phyloP scores from a whole-genome alignment of 495 filamentous ascomycete species.

The Penicillium taxi region DNA sequence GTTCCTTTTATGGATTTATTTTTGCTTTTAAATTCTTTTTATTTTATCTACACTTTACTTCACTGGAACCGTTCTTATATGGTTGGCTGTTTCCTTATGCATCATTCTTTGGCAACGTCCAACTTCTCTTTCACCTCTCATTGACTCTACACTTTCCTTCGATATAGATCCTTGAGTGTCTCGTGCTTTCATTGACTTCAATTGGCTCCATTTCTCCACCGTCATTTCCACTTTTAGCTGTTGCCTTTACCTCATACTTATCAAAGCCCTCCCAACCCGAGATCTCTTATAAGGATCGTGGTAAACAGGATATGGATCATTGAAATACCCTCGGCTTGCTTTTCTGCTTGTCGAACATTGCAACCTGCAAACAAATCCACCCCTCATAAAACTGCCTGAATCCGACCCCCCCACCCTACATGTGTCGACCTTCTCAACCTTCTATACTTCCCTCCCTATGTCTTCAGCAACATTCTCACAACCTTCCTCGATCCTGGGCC shows the following conservation, averaged over 20 bases:
- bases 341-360: no score
- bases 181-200: constrained; percentile 2
- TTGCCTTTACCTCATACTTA: background rate
- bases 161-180: background rate
- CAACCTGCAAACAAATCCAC: no score
- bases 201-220: constrained; percentile 7
- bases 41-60: constrained; percentile 10
- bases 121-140: constrained; percentile 12
- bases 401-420: constrained; percentile 8
- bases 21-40: constrained; percentile 1
- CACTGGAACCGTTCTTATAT: constrained; percentile 35
- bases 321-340: constrained; percentile 5
- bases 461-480: constrained; percentile 27
- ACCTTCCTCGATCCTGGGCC: constrained; percentile 21
- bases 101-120: constrained; percentile 18
- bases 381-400: background rate
- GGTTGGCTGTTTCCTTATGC: constrained; percentile 24
- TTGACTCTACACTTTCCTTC: constrained; percentile 1
- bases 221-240: background rate
- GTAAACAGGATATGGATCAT: background rate
- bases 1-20: constrained; percentile 16
- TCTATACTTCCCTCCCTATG: constrained; percentile 23
- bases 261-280: no score
- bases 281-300: background rate
- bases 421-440: constrained; percentile 15